Conservation (phyloP, 2,329 filamentous ascomycete genomes). For the Trichoderma sp. region DNA sequence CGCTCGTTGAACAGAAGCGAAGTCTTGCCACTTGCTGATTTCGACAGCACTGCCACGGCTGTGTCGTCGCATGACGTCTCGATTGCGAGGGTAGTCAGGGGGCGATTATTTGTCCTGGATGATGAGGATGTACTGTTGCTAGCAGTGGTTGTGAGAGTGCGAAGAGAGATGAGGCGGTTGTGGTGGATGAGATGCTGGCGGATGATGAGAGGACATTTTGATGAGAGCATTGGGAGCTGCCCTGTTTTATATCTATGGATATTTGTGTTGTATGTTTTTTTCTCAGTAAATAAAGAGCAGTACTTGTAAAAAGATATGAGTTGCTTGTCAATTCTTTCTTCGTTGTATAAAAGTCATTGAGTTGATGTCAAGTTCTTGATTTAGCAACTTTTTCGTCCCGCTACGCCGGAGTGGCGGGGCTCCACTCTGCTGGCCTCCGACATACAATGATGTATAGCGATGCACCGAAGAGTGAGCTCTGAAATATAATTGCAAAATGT, state of each 20-base stretch:
- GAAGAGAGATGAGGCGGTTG: background rate
- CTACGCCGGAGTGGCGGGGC: slow-evolving; percentile 10
- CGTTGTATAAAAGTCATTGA: background rate
- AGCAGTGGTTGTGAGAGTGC: background rate
- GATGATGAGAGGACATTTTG: background rate
- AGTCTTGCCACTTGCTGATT: slow-evolving; percentile 49
- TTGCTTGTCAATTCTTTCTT: background rate
- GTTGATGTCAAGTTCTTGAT: background rate
- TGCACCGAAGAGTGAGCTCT: background rate
- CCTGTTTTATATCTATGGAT: background rate
- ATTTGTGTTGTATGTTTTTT: background rate
- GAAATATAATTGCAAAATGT: background rate
- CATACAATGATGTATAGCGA: background rate
- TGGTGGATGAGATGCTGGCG: background rate
- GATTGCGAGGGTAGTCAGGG: slow-evolving; percentile 68
- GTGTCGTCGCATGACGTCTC: slow-evolving; percentile 93
- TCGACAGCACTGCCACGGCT: slow-evolving; percentile 79
- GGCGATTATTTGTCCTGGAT: slow-evolving; percentile 31
- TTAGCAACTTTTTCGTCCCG: background rate
- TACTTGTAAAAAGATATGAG: background rate
- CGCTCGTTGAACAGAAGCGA: slow-evolving; percentile 78
- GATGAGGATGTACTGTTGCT: background rate
- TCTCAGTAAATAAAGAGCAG: background rate
- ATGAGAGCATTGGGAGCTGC: background rate
- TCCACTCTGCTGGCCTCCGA: background rate